A percentile compares a stretch with the other conserved stretches of the same genome.
Conservation (phyloP, 805 yeast genomes). For the Metschnikowia amazonensis region DNA sequence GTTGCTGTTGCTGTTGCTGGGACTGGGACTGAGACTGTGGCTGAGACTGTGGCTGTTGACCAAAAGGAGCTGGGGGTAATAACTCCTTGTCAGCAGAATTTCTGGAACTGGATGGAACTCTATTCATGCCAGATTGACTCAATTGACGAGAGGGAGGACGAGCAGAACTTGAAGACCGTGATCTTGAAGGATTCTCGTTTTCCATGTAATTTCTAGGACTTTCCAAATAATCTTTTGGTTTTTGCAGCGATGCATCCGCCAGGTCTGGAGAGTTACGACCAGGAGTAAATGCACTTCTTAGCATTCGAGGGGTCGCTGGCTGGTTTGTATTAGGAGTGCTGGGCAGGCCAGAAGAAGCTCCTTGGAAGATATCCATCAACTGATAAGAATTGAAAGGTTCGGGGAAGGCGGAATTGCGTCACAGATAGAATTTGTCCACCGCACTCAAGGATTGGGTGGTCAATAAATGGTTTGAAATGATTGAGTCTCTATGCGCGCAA, state of each 20-base stretch:
- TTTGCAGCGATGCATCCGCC: conserved; percentile 3
- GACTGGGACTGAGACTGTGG: too few species aligned
- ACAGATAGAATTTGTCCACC: background rate
- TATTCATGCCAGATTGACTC: conserved; percentile 4
- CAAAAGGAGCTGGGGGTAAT: conserved; percentile 15
- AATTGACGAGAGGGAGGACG: conserved; percentile 2
- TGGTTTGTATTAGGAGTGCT: conserved; percentile 16
- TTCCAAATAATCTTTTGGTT: too few species aligned
- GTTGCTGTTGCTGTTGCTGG: too few species aligned
- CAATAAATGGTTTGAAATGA: background rate
- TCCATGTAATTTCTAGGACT: background rate
- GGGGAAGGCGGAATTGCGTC: background rate
- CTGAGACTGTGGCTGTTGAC: too few species aligned
- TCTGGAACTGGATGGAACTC: background rate
- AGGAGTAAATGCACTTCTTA: conserved; percentile 43
- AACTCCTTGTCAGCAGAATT: conserved; percentile 9
- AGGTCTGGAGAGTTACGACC: conserved; percentile 8
- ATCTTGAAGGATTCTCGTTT: background rate
- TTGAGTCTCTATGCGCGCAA: background rate
- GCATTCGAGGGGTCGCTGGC: conserved; percentile 71
- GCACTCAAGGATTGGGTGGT: background rate
- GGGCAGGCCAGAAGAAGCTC: background rate
- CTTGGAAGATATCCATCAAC: background rate
- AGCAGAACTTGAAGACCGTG: conserved; percentile 3
- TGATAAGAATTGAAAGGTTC: background rate